phyloP scores from a whole-genome alignment of 2,329 filamentous ascomycete genomes.

The Aspergillus intermedius region DNA sequence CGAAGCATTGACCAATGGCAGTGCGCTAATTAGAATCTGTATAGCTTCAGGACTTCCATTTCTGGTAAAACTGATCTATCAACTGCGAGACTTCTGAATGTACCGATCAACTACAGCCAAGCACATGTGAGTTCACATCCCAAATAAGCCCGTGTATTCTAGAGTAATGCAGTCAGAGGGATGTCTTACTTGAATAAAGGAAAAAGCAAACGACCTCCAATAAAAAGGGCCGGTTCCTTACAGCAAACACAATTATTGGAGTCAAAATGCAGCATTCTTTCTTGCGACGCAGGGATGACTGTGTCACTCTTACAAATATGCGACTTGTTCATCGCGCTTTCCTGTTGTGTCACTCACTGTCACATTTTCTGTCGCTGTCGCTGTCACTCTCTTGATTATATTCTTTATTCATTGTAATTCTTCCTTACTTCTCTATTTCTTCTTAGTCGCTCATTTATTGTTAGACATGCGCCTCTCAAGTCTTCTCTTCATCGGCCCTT shows the following conservation, averaged over 20 bases:
- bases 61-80: too few species aligned
- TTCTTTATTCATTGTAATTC: background rate
- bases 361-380: too few species aligned
- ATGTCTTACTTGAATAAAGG: background rate
- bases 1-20: too few species aligned
- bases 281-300: background rate
- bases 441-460: background rate
- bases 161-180: background rate
- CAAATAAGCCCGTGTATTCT: too few species aligned
- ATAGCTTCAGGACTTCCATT: too few species aligned
- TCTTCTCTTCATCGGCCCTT: slow-evolving; percentile 18
- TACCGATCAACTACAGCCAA: too few species aligned
- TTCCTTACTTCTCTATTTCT: background rate
- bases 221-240: background rate
- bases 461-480: slow-evolving; percentile 3
- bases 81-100: too few species aligned
- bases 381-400: too few species aligned
- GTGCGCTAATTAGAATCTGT: too few species aligned
- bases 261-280: background rate
- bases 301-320: background rate
- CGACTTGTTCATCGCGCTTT: too few species aligned
- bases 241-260: background rate
- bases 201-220: background rate
- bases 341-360: too few species aligned
- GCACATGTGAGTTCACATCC: too few species aligned